Evolutionary conservation across 345 rosid genomes (phyloP).

Genomic region (Salix dunnii): DNA sequence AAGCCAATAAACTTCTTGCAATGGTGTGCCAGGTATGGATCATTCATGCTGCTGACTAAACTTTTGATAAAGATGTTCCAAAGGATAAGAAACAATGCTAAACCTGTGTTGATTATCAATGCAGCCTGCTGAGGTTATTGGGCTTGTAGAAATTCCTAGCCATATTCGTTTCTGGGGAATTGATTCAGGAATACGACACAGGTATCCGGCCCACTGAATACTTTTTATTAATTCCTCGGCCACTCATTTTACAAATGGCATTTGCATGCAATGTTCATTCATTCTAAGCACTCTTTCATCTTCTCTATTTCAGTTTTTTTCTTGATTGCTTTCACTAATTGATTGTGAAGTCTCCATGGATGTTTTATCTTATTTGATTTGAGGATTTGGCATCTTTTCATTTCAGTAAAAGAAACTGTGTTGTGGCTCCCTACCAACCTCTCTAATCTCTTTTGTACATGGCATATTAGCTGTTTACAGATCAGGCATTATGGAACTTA

Average conservation of each 20-base stretch:
- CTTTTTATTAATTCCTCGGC: background rate
- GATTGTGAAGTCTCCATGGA: too few species aligned
- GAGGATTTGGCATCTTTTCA: background rate
- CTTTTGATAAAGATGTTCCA: constrained; percentile 1
- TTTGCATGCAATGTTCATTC: background rate
- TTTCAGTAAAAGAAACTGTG: background rate
- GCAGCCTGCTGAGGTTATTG: constrained; percentile 97
- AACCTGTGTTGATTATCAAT: constrained; percentile 11
- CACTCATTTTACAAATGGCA: background rate
- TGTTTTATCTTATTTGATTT: background rate
- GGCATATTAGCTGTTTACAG: too few species aligned
- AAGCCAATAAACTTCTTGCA: constrained; percentile 92
- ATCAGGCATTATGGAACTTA: too few species aligned
- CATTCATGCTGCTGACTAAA: constrained; percentile 14
- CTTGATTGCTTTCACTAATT: too few species aligned
- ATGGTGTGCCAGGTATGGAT: constrained; percentile 93
- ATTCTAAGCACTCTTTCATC: background rate
- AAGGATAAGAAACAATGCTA: constrained; percentile 10
- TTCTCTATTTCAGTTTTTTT: too few species aligned
- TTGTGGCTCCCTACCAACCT: too few species aligned
- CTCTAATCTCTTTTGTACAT: too few species aligned
- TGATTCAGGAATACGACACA: constrained; percentile 97
- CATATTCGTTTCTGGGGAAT: constrained; percentile 98
- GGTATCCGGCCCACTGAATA: constrained; percentile 38
- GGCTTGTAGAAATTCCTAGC: constrained; percentile 91